Percentiles rank a stretch among this genome's conserved stretches.
phyloP scores from a whole-genome alignment of 2,329 filamentous ascomycete species.

The Calonectria leucothoes region DNA sequence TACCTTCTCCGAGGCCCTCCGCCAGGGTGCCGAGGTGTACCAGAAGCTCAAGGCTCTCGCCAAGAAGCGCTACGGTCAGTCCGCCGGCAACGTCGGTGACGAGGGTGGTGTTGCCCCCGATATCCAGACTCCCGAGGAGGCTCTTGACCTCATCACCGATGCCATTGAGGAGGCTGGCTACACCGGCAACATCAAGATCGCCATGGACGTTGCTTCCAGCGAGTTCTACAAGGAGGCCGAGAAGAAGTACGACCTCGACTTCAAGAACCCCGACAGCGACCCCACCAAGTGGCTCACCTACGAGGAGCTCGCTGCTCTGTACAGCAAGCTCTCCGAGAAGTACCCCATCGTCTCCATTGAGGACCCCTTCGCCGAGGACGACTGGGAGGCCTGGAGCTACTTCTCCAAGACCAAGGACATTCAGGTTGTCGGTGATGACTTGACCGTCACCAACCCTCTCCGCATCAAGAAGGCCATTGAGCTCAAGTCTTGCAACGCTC shows the following conservation, averaged over 20 bases:
- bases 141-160: constrained; percentile 93
- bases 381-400: constrained; percentile 99
- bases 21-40: constrained; percentile 97
- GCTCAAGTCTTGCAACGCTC: constrained; percentile 97
- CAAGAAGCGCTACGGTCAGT: constrained; percentile 99
- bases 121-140: constrained; percentile 97
- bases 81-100: constrained; percentile 98
- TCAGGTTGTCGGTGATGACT: constrained; percentile 98
- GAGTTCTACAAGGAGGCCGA: constrained; percentile 98
- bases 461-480: constrained; percentile 99
- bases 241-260: constrained; percentile 99
- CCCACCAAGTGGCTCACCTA: constrained; percentile 98
- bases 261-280: constrained; percentile 99
- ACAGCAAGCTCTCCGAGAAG: constrained; percentile 88
- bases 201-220: constrained; percentile 98
- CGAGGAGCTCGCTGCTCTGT: constrained; percentile 93
- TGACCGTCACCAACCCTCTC: constrained; percentile 98
- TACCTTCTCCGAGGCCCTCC: constrained; percentile 94
- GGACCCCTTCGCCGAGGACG: constrained; percentile 99
- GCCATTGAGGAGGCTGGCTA: constrained; percentile 97
- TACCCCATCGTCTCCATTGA: constrained; percentile 99
- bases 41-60: constrained; percentile 95
- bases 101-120: constrained; percentile 99
- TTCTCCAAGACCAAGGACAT: constrained; percentile 99
- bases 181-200: constrained; percentile 95